These are phyloP conservation scores for Diaporthe citriasiana DNA, from an alignment of 2,329 filamentous ascomycete genomes.

Conservation along the genomic window DNA sequence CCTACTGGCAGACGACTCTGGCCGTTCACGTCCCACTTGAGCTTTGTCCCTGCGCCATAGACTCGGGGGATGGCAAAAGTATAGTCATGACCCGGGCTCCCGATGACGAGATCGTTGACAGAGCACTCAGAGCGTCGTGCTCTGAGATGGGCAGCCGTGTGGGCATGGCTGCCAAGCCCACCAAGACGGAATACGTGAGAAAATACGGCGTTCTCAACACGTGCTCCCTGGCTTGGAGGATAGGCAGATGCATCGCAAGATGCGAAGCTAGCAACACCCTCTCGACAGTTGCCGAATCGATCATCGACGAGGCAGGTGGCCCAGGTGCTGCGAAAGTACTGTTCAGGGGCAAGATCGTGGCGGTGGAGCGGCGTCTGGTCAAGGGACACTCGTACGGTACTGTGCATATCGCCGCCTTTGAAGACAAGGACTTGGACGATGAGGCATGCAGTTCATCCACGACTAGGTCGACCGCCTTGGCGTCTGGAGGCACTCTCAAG, in stretches of 20 bases:
- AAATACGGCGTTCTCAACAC: constrained; percentile 54
- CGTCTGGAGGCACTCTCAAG: constrained; percentile 44
- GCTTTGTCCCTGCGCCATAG: constrained; percentile 60
- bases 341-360: constrained; percentile 67
- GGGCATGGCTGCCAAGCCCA: constrained; percentile 52
- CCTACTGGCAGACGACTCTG: constrained; percentile 51
- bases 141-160: constrained; percentile 58
- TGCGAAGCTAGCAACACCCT: constrained; percentile 58
- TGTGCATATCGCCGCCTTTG: constrained; percentile 47
- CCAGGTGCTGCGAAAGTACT: constrained; percentile 60
- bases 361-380: constrained; percentile 62
- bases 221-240: constrained; percentile 57
- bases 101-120: constrained; percentile 58
- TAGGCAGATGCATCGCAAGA: constrained; percentile 64
- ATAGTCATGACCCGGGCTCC: constrained; percentile 58
- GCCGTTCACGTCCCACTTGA: constrained; percentile 57
- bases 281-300: constrained; percentile 60
- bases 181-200: constrained; percentile 51
- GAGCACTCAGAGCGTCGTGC: constrained; percentile 56
- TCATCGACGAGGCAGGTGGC: constrained; percentile 64
- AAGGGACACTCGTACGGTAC: constrained; percentile 65
- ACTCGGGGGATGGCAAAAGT: constrained; percentile 59
- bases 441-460: constrained; percentile 24
- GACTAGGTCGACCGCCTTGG: constrained; percentile 31
- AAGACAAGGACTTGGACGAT: constrained; percentile 45